phyloP scores from a whole-genome alignment of 331 rosid species.

The Telfairia occidentalis region DNA sequence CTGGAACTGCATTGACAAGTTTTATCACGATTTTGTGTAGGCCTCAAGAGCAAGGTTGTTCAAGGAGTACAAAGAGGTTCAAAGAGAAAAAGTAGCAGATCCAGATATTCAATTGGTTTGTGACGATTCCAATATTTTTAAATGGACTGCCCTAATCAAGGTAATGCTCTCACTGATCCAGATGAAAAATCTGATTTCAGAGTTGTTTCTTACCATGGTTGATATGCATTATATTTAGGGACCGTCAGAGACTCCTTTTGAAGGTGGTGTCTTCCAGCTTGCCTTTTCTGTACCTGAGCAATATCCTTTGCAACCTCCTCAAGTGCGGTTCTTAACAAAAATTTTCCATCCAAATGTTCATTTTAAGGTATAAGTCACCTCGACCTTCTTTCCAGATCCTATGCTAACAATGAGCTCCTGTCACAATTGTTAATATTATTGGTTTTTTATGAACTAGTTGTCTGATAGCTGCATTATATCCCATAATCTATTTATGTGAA shows the following conservation, averaged over 20 bases:
- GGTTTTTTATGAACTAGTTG: neutral
- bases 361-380: constrained; percentile 53
- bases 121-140: constrained; percentile 85
- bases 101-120: constrained; percentile 86
- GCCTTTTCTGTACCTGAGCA: constrained; percentile 90
- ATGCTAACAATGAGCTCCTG: neutral
- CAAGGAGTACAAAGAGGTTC: constrained; percentile 98
- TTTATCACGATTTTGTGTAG: constrained; percentile 18
- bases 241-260: constrained; percentile 94
- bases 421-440: neutral
- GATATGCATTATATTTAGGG: constrained; percentile 39
- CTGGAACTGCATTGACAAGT: neutral
- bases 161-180: constrained; percentile 19
- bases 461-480: neutral
- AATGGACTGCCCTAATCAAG: constrained; percentile 93
- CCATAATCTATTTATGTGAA: neutral
- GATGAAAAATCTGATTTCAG: neutral
- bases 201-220: neutral
- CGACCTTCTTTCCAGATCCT: neutral
- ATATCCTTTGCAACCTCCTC: constrained; percentile 95
- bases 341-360: constrained; percentile 98
- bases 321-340: constrained; percentile 92
- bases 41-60: constrained; percentile 90
- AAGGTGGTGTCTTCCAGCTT: constrained; percentile 93
- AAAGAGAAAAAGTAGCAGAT: constrained; percentile 77